A percentile compares a stretch with the other conserved stretches of the same genome.
These are phyloP conservation scores for Penicillium sp. DNA, from an alignment of 2,329 filamentous ascomycete genomes.

Conservation along the genomic window DNA sequence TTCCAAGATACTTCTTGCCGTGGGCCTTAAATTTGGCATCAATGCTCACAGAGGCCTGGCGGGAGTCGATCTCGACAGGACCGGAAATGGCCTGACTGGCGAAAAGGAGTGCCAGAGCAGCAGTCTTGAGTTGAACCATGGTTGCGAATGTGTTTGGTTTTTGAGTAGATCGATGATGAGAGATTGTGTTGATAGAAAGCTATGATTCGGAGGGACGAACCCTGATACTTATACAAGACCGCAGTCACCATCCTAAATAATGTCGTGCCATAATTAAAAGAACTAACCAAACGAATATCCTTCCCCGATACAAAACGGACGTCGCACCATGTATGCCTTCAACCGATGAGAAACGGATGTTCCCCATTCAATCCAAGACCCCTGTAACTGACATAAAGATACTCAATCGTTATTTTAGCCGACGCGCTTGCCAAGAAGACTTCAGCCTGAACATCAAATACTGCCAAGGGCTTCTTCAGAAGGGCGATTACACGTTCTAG, in stretches of 20 bases:
- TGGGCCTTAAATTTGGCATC: constrained; percentile 57
- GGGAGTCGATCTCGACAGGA: constrained; percentile 6
- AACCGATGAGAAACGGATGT: constrained; percentile 2
- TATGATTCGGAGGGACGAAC: neutral
- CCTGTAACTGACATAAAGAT: neutral
- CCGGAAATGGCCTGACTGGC: constrained; percentile 8
- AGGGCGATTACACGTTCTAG: neutral
- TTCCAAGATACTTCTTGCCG: constrained; percentile 71
- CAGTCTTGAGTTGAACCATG: constrained; percentile 21
- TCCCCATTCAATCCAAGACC: neutral
- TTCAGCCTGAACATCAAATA: neutral
- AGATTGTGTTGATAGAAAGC: neutral
- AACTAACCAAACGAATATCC: neutral
- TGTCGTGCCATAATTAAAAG: neutral
- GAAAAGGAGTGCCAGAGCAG: constrained; percentile 18
- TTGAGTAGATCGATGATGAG: neutral
- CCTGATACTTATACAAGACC: constrained; percentile 1
- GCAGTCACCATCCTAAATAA: neutral
- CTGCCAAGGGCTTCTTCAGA: neutral
- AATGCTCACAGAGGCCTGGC: constrained; percentile 50
- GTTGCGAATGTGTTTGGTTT: neutral
- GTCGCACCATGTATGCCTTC: constrained; percentile 5
- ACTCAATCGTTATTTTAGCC: neutral
- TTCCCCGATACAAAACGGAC: constrained; percentile 10
- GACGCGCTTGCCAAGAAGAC: neutral